These are phyloP conservation scores for Discostella stelligeroides DNA, from an alignment of 108 stramenopile species.

Conservation along the genomic window DNA sequence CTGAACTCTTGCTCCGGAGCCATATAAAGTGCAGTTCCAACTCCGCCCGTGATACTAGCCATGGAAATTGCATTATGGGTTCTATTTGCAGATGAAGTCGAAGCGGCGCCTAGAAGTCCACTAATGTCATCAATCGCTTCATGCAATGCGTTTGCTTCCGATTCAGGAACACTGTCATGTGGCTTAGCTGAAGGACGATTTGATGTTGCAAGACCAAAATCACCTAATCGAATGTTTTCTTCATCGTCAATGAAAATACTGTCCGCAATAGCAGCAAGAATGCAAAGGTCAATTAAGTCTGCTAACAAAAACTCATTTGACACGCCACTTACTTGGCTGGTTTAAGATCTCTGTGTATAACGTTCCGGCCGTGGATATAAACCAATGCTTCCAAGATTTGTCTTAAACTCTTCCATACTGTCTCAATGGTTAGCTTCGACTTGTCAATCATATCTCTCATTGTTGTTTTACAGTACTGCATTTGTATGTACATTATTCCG, in stretches of 20 bases:
- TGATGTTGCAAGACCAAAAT: conserved; percentile 74
- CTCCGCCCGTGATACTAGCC: conserved; percentile 80
- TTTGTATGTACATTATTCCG: conserved; percentile 58
- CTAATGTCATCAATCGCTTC: conserved; percentile 62
- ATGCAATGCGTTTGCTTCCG: conserved; percentile 53
- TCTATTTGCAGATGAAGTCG: conserved; percentile 3
- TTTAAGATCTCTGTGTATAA: conserved; percentile 75
- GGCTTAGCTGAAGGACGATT: conserved; percentile 27
- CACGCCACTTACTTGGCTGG: conserved; percentile 39
- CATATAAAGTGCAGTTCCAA: conserved; percentile 77
- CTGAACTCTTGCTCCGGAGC: conserved; percentile 68
- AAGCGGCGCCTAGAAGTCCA: conserved; percentile 34
- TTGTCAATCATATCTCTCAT: conserved; percentile 80
- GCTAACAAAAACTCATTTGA: background rate
- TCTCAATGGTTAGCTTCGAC: conserved; percentile 43
- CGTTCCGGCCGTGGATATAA: conserved; percentile 69
- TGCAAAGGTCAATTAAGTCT: background rate
- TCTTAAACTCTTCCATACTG: conserved; percentile 71
- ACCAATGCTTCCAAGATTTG: conserved; percentile 82
- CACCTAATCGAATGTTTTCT: conserved; percentile 62
- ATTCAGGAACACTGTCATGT: conserved; percentile 19
- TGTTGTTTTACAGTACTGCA: conserved; percentile 86
- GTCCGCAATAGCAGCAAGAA: conserved; percentile 41
- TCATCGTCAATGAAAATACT: conserved; percentile 69
- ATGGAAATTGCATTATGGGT: conserved; percentile 18